These are phyloP conservation scores for Lactarius akahatsu DNA, from an alignment of 768 basidiomycete genomes.

Conservation along the genomic window DNA sequence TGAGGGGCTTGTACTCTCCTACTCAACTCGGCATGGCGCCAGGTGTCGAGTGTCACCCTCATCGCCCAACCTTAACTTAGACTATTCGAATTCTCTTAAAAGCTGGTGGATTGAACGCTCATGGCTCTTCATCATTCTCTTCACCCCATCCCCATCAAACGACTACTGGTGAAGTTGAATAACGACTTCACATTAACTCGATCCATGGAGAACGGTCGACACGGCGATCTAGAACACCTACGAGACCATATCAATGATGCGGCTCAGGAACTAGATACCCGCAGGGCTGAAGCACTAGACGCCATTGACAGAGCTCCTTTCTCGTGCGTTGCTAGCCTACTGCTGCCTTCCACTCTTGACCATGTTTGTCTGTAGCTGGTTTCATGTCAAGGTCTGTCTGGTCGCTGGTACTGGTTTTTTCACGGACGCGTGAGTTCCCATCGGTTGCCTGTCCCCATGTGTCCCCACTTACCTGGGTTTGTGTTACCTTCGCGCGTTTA, in stretches of 20 bases:
- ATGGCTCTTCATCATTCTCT: not conserved
- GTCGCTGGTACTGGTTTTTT: slow-evolving; percentile 85
- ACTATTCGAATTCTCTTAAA: not conserved
- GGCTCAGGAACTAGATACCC: slow-evolving; percentile 52
- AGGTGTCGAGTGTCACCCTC: too few species aligned
- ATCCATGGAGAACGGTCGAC: not conserved
- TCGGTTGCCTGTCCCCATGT: not conserved
- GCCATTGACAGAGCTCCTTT: slow-evolving; percentile 87
- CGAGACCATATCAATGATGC: not conserved
- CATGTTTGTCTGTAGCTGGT: slow-evolving; percentile 36
- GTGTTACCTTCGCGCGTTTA: not conserved
- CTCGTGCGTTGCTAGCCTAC: slow-evolving; percentile 48
- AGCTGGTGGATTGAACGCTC: not conserved
- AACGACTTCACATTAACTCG: not conserved
- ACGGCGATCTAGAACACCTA: not conserved
- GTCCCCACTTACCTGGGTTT: not conserved
- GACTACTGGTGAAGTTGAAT: not conserved
- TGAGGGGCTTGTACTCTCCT: too few species aligned
- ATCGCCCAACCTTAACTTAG: too few species aligned
- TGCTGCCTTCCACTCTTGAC: not conserved
- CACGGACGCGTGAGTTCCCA: slow-evolving; percentile 64
- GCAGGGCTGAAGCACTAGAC: slow-evolving; percentile 74
- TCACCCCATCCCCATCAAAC: not conserved
- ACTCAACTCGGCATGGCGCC: too few species aligned
- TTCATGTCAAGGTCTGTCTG: slow-evolving; percentile 47